A percentile compares a stretch with the other conserved stretches of the same genome.
Evolutionary conservation across 2,329 filamentous ascomycete species (phyloP).

Genomic region (Dryadomyces sulphureus): DNA sequence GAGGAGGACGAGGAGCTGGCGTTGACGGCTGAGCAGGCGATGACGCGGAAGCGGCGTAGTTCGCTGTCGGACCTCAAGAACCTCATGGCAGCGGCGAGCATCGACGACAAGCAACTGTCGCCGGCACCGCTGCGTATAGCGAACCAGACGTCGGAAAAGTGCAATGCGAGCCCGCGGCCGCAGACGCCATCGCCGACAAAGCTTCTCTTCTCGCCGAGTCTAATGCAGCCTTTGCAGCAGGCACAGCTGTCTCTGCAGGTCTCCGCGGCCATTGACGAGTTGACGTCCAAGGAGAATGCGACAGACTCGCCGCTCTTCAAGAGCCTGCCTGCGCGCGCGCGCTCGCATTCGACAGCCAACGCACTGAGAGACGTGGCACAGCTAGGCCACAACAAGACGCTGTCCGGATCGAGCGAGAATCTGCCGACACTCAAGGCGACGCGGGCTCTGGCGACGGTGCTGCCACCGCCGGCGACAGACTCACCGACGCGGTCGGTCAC

Average conservation of each 20-base stretch:
- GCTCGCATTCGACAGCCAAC: not conserved
- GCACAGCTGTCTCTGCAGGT: conserved; percentile 14
- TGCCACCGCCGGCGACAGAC: conserved; percentile 8
- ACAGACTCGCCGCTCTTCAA: conserved; percentile 6
- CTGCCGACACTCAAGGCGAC: conserved; percentile 38
- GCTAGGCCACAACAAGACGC: conserved; percentile 32
- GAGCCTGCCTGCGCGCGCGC: not conserved
- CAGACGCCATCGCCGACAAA: conserved; percentile 29
- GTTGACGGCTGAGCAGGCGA: conserved; percentile 19
- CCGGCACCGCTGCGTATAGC: conserved; percentile 36
- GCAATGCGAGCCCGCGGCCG: conserved; percentile 32
- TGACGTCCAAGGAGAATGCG: conserved; percentile 31
- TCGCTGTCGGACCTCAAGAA: conserved; percentile 70
- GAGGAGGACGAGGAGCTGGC: conserved; percentile 22
- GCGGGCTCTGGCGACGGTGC: conserved; percentile 11
- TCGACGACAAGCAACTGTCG: conserved; percentile 22
- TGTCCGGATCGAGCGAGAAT: conserved; percentile 30
- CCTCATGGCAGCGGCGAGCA: conserved; percentile 46
- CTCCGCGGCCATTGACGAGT: not conserved
- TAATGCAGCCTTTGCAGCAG: conserved; percentile 15
- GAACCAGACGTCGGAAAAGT: conserved; percentile 39
- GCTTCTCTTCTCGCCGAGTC: conserved; percentile 39
- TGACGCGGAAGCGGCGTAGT: conserved; percentile 72
- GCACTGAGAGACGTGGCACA: not conserved
- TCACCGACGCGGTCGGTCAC: conserved; percentile 13